Evolutionary conservation across 2,329 filamentous ascomycete genomes (phyloP).

Genomic region (Amylocarpus encephaloides): DNA sequence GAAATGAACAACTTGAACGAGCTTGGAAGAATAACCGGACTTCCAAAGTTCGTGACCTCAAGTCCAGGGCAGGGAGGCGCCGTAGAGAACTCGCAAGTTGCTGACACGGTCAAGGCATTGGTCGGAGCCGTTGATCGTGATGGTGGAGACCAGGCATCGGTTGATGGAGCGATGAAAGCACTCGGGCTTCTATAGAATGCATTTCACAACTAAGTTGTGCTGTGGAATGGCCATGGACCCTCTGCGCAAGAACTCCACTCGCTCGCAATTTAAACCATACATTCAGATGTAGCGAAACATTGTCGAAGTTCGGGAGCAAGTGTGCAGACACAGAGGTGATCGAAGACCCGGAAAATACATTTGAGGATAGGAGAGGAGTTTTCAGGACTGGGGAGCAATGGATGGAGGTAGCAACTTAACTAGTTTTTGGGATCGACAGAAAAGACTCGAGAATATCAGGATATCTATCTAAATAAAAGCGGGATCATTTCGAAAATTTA

Average conservation of each 20-base stretch:
- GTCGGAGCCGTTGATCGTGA: slow-evolving; percentile 71
- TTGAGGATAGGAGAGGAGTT: no score
- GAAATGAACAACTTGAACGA: neutral
- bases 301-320: no score
- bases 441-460: no score
- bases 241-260: neutral
- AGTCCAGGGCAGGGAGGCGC: slow-evolving; percentile 6
- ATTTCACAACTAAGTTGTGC: neutral
- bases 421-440: no score
- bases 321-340: no score
- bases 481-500: no score
- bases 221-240: neutral
- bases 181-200: neutral
- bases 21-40: neutral
- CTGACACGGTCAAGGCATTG: slow-evolving; percentile 78
- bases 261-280: no score
- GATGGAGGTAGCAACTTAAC: no score
- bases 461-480: no score
- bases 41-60: slow-evolving; percentile 5
- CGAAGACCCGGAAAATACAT: no score
- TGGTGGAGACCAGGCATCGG: slow-evolving; percentile 42
- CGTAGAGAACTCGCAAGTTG: slow-evolving; percentile 44
- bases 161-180: neutral
- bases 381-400: no score
- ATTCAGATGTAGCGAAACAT: no score